Conservation (phyloP, 176 grass and related monocot genomes). For the Oryza australiensis region DNA sequence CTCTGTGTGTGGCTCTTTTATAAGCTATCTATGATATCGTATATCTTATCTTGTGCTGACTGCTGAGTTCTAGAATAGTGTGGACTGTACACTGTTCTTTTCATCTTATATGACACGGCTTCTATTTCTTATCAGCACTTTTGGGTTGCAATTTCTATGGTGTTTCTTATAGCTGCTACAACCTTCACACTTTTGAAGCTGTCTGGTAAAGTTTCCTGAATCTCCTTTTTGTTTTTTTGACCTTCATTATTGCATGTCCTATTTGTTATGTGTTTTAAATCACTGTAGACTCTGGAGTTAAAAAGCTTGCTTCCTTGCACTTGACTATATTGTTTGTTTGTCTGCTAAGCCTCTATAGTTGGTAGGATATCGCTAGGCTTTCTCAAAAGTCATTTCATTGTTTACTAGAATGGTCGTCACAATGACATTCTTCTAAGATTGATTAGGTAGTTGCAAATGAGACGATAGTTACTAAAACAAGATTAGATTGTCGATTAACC, state of each 20-base stretch:
- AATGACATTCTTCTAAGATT: background rate
- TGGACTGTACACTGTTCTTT: slow-evolving; percentile 9
- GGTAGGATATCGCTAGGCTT: background rate
- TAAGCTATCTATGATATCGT: slow-evolving; percentile 5
- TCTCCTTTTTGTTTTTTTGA: background rate
- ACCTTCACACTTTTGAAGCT: slow-evolving; percentile 84
- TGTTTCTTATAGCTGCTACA: slow-evolving; percentile 92
- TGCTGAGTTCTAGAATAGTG: background rate
- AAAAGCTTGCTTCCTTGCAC: background rate
- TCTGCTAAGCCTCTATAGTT: background rate
- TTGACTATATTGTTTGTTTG: background rate
- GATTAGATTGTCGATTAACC: background rate
- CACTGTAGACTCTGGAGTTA: background rate
- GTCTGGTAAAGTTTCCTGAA: slow-evolving; percentile 58
- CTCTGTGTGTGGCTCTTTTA: background rate
- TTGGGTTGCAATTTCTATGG: slow-evolving; percentile 98
- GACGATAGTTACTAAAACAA: background rate
- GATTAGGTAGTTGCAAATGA: background rate
- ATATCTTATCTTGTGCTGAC: background rate
- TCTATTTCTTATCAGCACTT: slow-evolving; percentile 68
- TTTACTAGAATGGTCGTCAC: background rate
- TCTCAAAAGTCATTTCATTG: slow-evolving; percentile 2
- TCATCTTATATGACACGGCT: slow-evolving; percentile 28
- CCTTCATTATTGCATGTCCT: background rate
- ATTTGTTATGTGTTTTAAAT: background rate